These are phyloP conservation scores for Fusarium verrucosum DNA, from an alignment of 2,329 filamentous ascomycete species.

Conservation along the genomic window DNA sequence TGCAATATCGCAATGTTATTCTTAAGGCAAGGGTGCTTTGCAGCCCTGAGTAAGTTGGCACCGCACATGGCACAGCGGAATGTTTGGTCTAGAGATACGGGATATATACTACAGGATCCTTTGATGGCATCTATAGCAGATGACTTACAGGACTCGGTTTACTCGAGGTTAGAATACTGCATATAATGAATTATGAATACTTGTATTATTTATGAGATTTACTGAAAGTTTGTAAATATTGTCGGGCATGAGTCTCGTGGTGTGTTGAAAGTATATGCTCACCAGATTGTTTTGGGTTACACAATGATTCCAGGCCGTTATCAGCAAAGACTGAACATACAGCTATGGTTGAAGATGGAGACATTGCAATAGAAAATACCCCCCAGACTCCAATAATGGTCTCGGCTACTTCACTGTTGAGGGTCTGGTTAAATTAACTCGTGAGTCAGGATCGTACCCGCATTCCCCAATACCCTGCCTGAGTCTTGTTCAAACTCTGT, in stretches of 20 bases:
- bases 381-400: no score
- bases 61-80: no score
- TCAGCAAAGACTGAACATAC: not conserved
- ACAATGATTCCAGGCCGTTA: not conserved
- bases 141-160: not conserved
- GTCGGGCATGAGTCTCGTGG: not conserved
- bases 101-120: not conserved
- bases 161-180: not conserved
- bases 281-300: not conserved
- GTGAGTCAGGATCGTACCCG: not conserved
- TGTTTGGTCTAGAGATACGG: not conserved
- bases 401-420: not conserved
- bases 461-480: not conserved
- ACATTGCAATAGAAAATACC: no score
- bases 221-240: not conserved
- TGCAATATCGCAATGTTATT: conserved; percentile 70
- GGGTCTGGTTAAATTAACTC: not conserved
- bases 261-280: not conserved
- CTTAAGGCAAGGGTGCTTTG: conserved; percentile 73
- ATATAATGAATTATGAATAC: conserved; percentile 13
- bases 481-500: not conserved
- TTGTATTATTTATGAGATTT: not conserved
- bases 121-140: not conserved
- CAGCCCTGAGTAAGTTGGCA: conserved; percentile 51
- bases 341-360: no score